Conservation (phyloP, 2,329 filamentous ascomycete species). For the Arthrinium puccinioides region DNA sequence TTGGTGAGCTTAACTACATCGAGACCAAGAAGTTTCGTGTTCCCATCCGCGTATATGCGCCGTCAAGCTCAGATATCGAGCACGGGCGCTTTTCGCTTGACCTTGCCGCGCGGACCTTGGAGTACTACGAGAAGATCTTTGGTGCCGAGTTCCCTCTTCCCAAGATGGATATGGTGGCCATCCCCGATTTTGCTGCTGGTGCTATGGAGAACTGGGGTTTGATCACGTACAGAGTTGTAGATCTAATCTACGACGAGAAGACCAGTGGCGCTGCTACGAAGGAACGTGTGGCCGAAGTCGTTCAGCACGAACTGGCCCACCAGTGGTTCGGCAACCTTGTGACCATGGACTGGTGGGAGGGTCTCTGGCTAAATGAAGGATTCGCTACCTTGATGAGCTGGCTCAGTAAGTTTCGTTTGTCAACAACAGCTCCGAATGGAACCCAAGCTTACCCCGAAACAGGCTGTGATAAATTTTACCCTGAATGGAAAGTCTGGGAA, state of each 20-base stretch:
- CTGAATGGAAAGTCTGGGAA: conserved; percentile 98
- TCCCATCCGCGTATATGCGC: conserved; percentile 89
- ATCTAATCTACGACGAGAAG: conserved; percentile 86
- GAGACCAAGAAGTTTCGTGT: conserved; percentile 89
- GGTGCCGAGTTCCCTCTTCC: conserved; percentile 79
- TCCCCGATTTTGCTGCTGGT: conserved; percentile 90
- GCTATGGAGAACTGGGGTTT: conserved; percentile 99
- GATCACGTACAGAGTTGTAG: conserved; percentile 89
- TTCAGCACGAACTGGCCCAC: conserved; percentile 94
- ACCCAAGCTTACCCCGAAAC: conserved; percentile 26
- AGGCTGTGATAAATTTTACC: conserved; percentile 82
- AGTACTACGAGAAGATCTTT: conserved; percentile 94
- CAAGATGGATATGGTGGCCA: conserved; percentile 95
- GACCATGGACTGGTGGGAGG: conserved; percentile 99
- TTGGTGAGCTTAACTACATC: conserved; percentile 89
- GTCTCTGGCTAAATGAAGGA: conserved; percentile 90
- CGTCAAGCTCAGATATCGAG: conserved; percentile 81
- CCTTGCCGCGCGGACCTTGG: conserved; percentile 80
- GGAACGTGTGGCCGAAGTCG: conserved; percentile 88
- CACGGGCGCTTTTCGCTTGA: conserved; percentile 87
- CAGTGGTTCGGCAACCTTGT: conserved; percentile 98
- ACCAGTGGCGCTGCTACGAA: conserved; percentile 82
- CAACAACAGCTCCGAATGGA: too few species aligned
- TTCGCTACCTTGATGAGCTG: conserved; percentile 91
- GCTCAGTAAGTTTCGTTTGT: conserved; percentile 36